phyloP scores from a whole-genome alignment of 2,329 filamentous ascomycete species.

The Cordyceps cicadae region DNA sequence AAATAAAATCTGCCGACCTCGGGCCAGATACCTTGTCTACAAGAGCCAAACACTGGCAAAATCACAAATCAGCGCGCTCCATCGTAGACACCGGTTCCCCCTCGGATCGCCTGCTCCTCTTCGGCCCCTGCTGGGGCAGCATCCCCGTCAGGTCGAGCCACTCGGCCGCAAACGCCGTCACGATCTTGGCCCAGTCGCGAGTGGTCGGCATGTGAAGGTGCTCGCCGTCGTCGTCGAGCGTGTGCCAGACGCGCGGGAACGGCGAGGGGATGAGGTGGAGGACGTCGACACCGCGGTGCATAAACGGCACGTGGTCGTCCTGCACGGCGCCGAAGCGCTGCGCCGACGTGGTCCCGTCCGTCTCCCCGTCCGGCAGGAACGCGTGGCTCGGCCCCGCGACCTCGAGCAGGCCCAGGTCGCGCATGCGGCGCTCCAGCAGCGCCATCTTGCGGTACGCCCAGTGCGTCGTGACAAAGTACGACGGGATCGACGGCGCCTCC shows the following conservation, averaged over 20 bases:
- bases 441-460: constrained; percentile 84
- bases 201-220: constrained; percentile 75
- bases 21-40: not conserved
- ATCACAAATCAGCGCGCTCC: constrained; percentile 27
- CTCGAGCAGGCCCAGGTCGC: constrained; percentile 57
- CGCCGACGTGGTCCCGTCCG: constrained; percentile 40
- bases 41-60: not conserved
- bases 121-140: constrained; percentile 22
- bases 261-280: constrained; percentile 80
- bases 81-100: constrained; percentile 18
- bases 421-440: constrained; percentile 63
- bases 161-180: constrained; percentile 78
- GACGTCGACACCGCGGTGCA: constrained; percentile 76
- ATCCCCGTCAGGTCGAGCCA: constrained; percentile 69
- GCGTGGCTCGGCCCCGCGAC: constrained; percentile 35
- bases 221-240: constrained; percentile 69
- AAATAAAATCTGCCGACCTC: not conserved
- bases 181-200: constrained; percentile 79
- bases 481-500: constrained; percentile 61
- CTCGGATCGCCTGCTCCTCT: constrained; percentile 20
- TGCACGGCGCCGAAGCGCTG: constrained; percentile 51
- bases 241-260: constrained; percentile 85
- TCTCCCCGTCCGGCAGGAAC: constrained; percentile 61
- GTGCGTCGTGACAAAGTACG: constrained; percentile 83
- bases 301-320: constrained; percentile 90